Evolutionary conservation across 2,329 filamentous ascomycete species (phyloP), one percentile per base, ranked within the genome.

Genomic region (Ophidiomyces ophidiicola): DNA sequence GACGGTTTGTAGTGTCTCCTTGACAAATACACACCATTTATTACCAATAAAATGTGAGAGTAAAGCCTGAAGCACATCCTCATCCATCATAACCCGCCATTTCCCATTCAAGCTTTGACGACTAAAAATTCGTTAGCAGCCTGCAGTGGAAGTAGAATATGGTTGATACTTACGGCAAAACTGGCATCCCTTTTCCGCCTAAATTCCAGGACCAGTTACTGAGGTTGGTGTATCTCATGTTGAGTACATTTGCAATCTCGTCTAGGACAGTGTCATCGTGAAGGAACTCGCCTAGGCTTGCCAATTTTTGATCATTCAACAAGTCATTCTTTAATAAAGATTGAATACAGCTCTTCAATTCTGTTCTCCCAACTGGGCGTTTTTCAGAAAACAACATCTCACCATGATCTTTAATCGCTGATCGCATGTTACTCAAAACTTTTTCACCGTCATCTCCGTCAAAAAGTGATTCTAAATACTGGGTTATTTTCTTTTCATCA

Each of bases 51-150:
- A 64, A 37, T 67, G 62, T 10, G 64, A 54, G 41, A 67, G 65
- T 8, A 67, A 59, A n/a, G 61, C 57, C 44, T 68, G 62, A 11
- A 67, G 49, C 7, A 67, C 57, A 34, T 68, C 63, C 39, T 68
- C 63, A 41, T 67, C 62, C 52, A 64, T 62, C 58, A 63, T 64
- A 37, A 66, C 63, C 1, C 62, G 55, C 43, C 64, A 67, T 42
- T 64, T 66, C 1, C 64, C 64, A 37, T 66, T 67, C 17, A 62
- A 44, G 24, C 63, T 59, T 25, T 57, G 59, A 6, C 61, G 59
- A 18, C 46, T 48, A 34, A 12, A 12, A 5, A 15, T 23, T 17
- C 1, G 11, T 34, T 32, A 34, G 18, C n/a, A 25, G 8, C 18
- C 6, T 15, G 14, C 8, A 7, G 29, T 12, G 11, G 15, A 30